phyloP scores from a whole-genome alignment of 805 yeast genomes.

The Barnettozyma vustinii region DNA sequence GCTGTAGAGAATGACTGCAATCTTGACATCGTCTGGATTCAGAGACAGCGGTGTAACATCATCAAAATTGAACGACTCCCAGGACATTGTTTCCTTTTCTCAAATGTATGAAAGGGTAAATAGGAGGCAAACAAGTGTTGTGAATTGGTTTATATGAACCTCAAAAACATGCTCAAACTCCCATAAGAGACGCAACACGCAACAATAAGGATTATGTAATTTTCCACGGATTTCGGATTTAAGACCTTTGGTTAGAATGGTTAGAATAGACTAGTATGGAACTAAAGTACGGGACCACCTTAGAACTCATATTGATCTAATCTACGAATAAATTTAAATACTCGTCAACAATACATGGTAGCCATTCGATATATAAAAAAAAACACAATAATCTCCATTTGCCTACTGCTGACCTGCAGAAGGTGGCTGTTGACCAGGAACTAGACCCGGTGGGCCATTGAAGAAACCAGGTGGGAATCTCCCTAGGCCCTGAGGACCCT shows the following conservation, averaged over 20 bases:
- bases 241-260: no score
- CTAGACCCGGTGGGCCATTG: conserved; percentile 18
- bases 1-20: conserved; percentile 66
- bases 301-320: no score
- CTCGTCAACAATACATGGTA: no score
- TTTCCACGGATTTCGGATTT: no score
- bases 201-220: background rate
- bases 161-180: no score
- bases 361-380: no score
- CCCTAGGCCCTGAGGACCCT: conserved; percentile 5
- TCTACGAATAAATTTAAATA: no score
- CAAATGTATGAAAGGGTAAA: no score
- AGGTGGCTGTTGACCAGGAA: conserved; percentile 5
- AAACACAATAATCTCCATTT: background rate
- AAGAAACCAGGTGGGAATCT: conserved; percentile 23
- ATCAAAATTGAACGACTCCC: conserved; percentile 30
- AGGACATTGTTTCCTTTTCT: background rate
- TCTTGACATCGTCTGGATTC: conserved; percentile 37
- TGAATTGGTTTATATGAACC: background rate
- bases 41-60: conserved; percentile 41
- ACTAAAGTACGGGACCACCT: no score
- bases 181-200: no score
- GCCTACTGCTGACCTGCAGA: background rate
- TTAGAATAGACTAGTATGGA: no score
- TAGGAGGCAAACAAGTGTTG: no score